These are phyloP conservation scores for Naganishia kalamii DNA, from an alignment of 768 basidiomycete species.

Conservation along the genomic window DNA sequence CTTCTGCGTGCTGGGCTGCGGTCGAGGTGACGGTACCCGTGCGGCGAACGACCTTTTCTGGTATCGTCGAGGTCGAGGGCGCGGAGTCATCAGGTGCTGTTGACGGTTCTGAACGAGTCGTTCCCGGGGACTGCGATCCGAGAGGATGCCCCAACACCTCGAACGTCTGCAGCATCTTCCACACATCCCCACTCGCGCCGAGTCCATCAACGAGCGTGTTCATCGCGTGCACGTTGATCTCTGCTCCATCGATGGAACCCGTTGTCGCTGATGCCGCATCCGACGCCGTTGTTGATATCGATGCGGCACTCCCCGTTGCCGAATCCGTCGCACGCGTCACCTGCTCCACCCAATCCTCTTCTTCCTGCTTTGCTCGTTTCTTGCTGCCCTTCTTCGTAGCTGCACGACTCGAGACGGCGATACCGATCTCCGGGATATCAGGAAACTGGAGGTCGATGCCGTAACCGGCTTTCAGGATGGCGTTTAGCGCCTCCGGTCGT, in stretches of 20 bases:
- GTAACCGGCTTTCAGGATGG: conserved; percentile 17
- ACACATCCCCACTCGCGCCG: conserved; percentile 10
- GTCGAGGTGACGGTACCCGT: conserved; percentile 11
- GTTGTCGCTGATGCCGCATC: neutral
- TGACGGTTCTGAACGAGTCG: neutral
- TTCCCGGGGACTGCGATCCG: neutral
- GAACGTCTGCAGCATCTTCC: conserved; percentile 18
- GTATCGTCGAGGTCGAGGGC: neutral
- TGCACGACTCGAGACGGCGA: neutral
- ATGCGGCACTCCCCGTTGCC: neutral
- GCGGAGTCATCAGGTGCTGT: neutral
- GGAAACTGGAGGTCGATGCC: conserved; percentile 19
- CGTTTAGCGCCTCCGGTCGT: conserved; percentile 9
- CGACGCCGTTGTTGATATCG: neutral
- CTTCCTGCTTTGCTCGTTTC: conserved; percentile 8
- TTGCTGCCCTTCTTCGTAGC: neutral
- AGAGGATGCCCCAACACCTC: conserved; percentile 14
- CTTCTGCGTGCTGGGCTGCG: conserved; percentile 5
- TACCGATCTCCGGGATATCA: neutral
- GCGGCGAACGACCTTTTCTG: neutral
- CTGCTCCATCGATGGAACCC: neutral
- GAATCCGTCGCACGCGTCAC: neutral
- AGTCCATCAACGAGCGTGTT: conserved; percentile 16
- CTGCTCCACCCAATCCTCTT: conserved; percentile 14
- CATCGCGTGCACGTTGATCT: conserved; percentile 11